A percentile compares a stretch with the other conserved stretches of the same genome.
Conservation (phyloP, 805 yeast genomes). For the Teunomyces cretensis region DNA sequence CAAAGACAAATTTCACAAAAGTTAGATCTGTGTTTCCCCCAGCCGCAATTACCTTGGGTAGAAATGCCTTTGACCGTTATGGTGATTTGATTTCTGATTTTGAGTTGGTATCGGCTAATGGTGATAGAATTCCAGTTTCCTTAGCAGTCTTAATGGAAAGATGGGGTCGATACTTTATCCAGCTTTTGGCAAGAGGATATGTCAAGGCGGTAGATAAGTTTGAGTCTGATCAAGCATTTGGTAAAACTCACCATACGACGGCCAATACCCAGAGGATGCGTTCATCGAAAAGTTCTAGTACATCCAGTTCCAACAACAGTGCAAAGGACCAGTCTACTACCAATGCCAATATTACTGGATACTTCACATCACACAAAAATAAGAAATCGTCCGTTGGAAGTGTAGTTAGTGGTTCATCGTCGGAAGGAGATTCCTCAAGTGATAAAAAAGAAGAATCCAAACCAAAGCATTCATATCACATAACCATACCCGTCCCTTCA, state of each 20-base stretch:
- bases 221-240: slow-evolving; percentile 23
- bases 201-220: slow-evolving; percentile 52
- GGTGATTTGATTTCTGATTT: slow-evolving; percentile 67
- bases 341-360: not conserved
- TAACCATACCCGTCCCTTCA: slow-evolving; percentile 21
- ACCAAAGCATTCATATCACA: slow-evolving; percentile 2
- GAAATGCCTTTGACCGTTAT: slow-evolving; percentile 68
- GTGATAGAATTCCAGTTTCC: slow-evolving; percentile 66
- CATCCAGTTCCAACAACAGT: not conserved
- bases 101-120: slow-evolving; percentile 69
- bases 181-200: slow-evolving; percentile 61
- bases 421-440: slow-evolving; percentile 1
- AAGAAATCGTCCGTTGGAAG: slow-evolving; percentile 5
- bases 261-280: slow-evolving; percentile 6
- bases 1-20: slow-evolving; percentile 63
- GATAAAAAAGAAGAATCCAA: slow-evolving; percentile 1
- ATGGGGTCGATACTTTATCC: slow-evolving; percentile 75
- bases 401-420: slow-evolving; percentile 1
- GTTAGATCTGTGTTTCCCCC: slow-evolving; percentile 72
- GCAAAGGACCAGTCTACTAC: not conserved
- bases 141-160: slow-evolving; percentile 60
- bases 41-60: slow-evolving; percentile 73
- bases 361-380: not conserved
- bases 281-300: slow-evolving; percentile 9
- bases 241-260: not conserved